Evolutionary conservation across 129 eudicot genomes (phyloP).

Genomic region (Flaveria ramosissima): DNA sequence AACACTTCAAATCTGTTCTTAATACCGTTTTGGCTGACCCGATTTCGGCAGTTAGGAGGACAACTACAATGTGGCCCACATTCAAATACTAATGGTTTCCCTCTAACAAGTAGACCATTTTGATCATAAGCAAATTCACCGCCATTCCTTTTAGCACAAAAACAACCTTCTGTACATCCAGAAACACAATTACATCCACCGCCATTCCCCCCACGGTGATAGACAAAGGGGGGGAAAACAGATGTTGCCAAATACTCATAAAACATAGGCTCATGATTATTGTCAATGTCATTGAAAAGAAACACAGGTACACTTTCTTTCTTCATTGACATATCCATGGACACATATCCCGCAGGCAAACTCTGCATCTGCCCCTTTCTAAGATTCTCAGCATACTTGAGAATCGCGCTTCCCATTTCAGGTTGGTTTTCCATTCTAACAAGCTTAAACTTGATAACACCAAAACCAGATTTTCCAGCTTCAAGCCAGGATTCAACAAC

Average conservation of each 20-base stretch:
- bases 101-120: conserved; percentile 56
- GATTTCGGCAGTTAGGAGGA: conserved; percentile 65
- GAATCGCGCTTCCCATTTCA: conserved; percentile 64
- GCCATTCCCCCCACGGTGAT: conserved; percentile 32
- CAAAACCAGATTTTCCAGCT: conserved; percentile 74
- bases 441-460: conserved; percentile 69
- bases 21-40: conserved; percentile 68
- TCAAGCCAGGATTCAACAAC: conserved; percentile 59
- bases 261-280: conserved; percentile 55
- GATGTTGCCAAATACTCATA: conserved; percentile 59
- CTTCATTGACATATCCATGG: conserved; percentile 55
- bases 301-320: conserved; percentile 63
- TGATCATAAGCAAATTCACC: conserved; percentile 68
- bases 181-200: conserved; percentile 65
- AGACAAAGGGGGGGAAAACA: conserved; percentile 64
- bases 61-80: conserved; percentile 75
- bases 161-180: conserved; percentile 58
- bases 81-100: conserved; percentile 67
- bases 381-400: conserved; percentile 53
- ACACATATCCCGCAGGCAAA: conserved; percentile 56
- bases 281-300: conserved; percentile 66
- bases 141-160: conserved; percentile 66
- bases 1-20: conserved; percentile 66
- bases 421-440: conserved; percentile 63
- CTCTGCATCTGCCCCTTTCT: conserved; percentile 44